Evolutionary conservation across 1,139 yeast genomes (phyloP).

Genomic region (Blastobotrys aristatus): DNA sequence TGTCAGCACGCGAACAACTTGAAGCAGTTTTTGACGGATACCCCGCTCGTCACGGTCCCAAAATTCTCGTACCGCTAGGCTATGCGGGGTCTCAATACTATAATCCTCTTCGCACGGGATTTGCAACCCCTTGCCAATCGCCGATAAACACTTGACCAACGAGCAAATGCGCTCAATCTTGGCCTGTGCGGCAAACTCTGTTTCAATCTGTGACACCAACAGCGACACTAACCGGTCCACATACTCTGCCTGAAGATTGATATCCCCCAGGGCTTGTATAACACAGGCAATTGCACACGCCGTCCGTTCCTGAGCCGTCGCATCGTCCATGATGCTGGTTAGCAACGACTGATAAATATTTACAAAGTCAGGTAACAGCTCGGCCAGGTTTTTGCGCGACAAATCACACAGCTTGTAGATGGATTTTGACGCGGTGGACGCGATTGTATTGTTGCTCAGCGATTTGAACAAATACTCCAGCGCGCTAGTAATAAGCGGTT

Average conservation of each 20-base stretch:
- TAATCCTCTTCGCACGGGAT: conserved; percentile 34
- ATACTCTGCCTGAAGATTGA: conserved; percentile 24
- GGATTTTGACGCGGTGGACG: conserved; percentile 36
- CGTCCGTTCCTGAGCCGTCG: conserved; percentile 35
- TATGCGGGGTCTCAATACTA: conserved; percentile 14
- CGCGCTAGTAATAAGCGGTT: conserved; percentile 29
- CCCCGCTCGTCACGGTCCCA: conserved; percentile 42
- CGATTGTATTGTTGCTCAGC: conserved; percentile 26
- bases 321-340: conserved; percentile 13
- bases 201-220: conserved; percentile 21
- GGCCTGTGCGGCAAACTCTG: conserved; percentile 7
- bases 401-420: conserved; percentile 36
- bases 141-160: conserved; percentile 55
- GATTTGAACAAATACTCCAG: conserved; percentile 35
- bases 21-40: conserved; percentile 41
- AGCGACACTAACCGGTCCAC: conserved; percentile 25
- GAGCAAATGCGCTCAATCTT: conserved; percentile 34
- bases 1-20: conserved; percentile 43
- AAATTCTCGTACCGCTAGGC: conserved; percentile 17
- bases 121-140: conserved; percentile 61
- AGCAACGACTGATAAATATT: conserved; percentile 28
- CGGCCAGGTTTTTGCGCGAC: conserved; percentile 29
- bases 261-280: conserved; percentile 29
- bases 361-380: conserved; percentile 31
- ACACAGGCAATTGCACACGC: conserved; percentile 36